Evolutionary conservation across 306 rosid species (phyloP).

Genomic region (Begonia peltatifolia): DNA sequence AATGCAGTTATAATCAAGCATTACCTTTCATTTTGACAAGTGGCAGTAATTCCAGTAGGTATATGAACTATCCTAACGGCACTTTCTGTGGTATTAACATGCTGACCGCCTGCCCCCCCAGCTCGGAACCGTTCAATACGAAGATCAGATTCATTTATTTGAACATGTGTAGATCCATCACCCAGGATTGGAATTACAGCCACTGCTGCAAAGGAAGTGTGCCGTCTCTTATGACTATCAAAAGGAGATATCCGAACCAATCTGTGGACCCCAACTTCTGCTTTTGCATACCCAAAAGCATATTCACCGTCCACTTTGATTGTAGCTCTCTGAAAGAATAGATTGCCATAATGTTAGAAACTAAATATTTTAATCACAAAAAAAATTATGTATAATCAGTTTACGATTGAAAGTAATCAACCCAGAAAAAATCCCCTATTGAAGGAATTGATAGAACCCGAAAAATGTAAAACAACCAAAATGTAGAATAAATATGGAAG

Average conservation of each 20-base stretch:
- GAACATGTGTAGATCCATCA: conserved; percentile 51
- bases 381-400: no score
- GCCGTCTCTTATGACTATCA: conserved; percentile 83
- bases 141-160: conserved; percentile 86
- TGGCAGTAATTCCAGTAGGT: conserved; percentile 87
- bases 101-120: conserved; percentile 97
- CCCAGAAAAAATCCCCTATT: no score
- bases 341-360: conserved; percentile 6
- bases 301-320: conserved; percentile 86
- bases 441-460: no score
- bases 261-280: conserved; percentile 96
- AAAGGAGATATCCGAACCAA: conserved; percentile 92
- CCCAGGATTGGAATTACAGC: conserved; percentile 86
- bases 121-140: conserved; percentile 83
- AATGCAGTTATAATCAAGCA: no score
- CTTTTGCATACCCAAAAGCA: conserved; percentile 96
- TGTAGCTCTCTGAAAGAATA: conserved; percentile 70
- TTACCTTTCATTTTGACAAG: conserved; percentile 93
- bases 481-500: no score
- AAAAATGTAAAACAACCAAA: no score
- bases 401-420: no score
- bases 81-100: conserved; percentile 84
- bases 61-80: conserved; percentile 82
- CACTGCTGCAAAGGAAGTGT: conserved; percentile 95
- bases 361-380: not conserved